Evolutionary conservation across 2,329 filamentous ascomycete species (phyloP), one percentile per base, ranked within the genome.

Genomic region (Zymoseptoria ardabiliae): DNA sequence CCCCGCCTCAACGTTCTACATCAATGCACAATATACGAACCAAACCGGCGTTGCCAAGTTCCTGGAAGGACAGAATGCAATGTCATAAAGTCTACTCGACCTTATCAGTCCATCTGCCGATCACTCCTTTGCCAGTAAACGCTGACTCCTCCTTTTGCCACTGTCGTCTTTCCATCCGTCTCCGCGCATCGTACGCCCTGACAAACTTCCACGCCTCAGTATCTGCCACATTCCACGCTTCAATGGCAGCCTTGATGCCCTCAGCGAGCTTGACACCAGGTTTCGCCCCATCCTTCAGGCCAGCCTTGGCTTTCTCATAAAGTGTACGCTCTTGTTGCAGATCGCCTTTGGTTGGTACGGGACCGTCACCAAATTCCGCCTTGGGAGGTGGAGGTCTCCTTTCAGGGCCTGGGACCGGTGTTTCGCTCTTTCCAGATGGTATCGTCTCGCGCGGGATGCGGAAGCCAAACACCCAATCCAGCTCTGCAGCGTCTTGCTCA

Each of bases 391-490:
- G 70, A 4, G 81, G 81, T 58, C 80, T 76, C 35, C 70, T 78
- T 67, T 86, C 81, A 1, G 83, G 81, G 1, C 82, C 81, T 0
- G 83, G 81, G 5, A 83, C 80, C 0, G 84, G 82, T 1, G 83
- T 82, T 65, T 81, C 77, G 13, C 81, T 82, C 62, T 82, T 81
- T 53, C 79, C 81, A 25, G 79, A 77, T 49, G 80, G 74, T 3
- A 81, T 78, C 10, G 77, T 75, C 20, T 78, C 75, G 53, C 80
- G 79, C 1, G 92, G 90, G 9, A 97, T 81, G 13, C 81, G 78
- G 74, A 97, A 97, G 57, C 93, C 94, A 71, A 97, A 90, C 66
- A 88, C 83, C 91, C 91, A 97, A 70, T 93, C 88, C 2, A 96
- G 78, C 4, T 87, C 74, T 41, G 73, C 71, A 17, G 50, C 22